Conservation (phyloP, 768 basidiomycete genomes). For the Psilocybe cyanescens region DNA sequence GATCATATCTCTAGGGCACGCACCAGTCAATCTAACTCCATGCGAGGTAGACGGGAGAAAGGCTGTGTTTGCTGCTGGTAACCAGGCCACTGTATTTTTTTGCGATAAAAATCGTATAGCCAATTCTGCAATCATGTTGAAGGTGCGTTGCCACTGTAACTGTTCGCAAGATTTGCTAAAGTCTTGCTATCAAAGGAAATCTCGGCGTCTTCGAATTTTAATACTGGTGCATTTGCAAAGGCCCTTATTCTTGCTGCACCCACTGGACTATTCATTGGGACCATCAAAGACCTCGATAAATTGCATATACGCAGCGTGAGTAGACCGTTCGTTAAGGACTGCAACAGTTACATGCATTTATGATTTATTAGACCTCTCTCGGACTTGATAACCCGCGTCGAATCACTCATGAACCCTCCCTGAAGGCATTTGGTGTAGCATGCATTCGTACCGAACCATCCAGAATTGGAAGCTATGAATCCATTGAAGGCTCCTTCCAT, state of each 20-base stretch:
- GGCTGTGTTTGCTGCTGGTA: slow-evolving; percentile 74
- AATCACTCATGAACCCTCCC: slow-evolving; percentile 60
- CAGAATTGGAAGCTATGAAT: slow-evolving; percentile 54
- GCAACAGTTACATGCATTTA: slow-evolving; percentile 2
- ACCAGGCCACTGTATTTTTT: slow-evolving; percentile 69
- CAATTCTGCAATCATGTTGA: slow-evolving; percentile 74
- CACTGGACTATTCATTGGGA: slow-evolving; percentile 64
- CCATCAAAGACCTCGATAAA: slow-evolving; percentile 69
- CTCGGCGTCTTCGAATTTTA: slow-evolving; percentile 52
- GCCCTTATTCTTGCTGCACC: slow-evolving; percentile 64
- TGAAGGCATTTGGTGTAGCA: slow-evolving; percentile 68
- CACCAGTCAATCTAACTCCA: slow-evolving; percentile 64
- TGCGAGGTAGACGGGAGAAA: slow-evolving; percentile 56
- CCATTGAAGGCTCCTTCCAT: slow-evolving; percentile 59
- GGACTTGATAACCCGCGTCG: slow-evolving; percentile 74
- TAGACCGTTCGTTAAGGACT: neutral
- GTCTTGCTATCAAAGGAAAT: slow-evolving; percentile 43
- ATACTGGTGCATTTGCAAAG: slow-evolving; percentile 48
- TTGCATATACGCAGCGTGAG: slow-evolving; percentile 81
- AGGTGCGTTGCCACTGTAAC: slow-evolving; percentile 39
- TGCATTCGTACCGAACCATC: slow-evolving; percentile 58
- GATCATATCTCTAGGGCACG: slow-evolving; percentile 62
- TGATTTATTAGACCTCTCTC: slow-evolving; percentile 57
- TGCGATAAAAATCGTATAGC: slow-evolving; percentile 67
- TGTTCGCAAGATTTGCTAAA: neutral